A percentile compares a stretch with the other conserved stretches of the same genome.
Evolutionary conservation across 1,284 basidiomycete species (phyloP).

Genomic region (Apiotrichum domesticum): DNA sequence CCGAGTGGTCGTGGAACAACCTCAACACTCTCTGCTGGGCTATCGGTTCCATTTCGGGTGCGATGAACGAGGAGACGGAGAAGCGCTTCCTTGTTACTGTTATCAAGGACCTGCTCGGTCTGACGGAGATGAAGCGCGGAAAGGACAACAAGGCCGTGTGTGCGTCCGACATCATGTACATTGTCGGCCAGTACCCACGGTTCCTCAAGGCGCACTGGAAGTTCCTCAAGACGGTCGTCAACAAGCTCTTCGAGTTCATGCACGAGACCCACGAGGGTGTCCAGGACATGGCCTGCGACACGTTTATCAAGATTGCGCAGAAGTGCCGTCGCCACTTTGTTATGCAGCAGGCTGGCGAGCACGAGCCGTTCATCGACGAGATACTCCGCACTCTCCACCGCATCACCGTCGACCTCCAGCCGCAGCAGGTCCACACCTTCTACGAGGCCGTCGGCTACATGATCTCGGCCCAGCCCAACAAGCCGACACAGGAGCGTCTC

Average conservation of each 20-base stretch:
- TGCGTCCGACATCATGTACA: conserved; percentile 99
- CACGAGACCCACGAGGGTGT: conserved; percentile 99
- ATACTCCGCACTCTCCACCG: conserved; percentile 86
- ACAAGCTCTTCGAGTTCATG: conserved; percentile 99
- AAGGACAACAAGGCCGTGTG: conserved; percentile 99
- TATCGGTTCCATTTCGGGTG: conserved; percentile 97
- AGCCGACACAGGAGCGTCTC: conserved; percentile 90
- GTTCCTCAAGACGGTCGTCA: conserved; percentile 99
- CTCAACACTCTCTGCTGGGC: conserved; percentile 99
- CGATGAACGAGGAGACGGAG: conserved; percentile 99
- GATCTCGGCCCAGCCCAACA: conserved; percentile 98
- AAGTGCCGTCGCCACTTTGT: conserved; percentile 98
- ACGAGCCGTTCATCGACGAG: conserved; percentile 97
- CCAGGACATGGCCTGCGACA: conserved; percentile 99
- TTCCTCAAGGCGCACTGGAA: conserved; percentile 99
- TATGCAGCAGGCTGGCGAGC: conserved; percentile 95
- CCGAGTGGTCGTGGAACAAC: conserved; percentile 99
- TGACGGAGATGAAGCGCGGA: conserved; percentile 97
- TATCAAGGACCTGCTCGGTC: conserved; percentile 94
- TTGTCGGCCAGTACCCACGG: conserved; percentile 97
- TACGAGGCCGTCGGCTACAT: conserved; percentile 99
- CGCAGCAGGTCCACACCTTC: conserved; percentile 93
- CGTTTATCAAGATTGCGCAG: conserved; percentile 99
- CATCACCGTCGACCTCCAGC: conserved; percentile 91
- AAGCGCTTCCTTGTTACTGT: conserved; percentile 99